phyloP scores from a whole-genome alignment of 2,329 filamentous ascomycete species.

The Alternaria burnsii region DNA sequence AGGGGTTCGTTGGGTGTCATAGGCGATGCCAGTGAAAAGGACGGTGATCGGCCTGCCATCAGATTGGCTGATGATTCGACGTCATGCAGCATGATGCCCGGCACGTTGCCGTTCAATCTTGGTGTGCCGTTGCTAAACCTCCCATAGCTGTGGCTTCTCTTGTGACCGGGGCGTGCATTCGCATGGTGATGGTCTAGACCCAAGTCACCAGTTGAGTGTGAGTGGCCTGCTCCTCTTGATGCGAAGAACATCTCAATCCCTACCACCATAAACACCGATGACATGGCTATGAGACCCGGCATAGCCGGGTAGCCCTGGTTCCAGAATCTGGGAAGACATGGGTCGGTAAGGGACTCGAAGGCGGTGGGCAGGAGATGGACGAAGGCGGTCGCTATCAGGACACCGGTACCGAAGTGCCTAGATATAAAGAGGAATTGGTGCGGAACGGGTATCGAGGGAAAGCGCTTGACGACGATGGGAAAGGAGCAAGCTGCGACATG shows the following conservation, averaged over 20 bases:
- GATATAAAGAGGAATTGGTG: slow-evolving; percentile 53
- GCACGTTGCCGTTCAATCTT: slow-evolving; percentile 33
- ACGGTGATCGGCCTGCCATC: slow-evolving; percentile 46
- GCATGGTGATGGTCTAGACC: slow-evolving; percentile 31
- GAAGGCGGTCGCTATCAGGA: slow-evolving; percentile 53
- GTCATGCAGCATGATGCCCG: slow-evolving; percentile 45
- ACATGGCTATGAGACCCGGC: slow-evolving; percentile 52
- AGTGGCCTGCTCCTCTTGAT: slow-evolving; percentile 69
- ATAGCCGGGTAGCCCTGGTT: slow-evolving; percentile 51
- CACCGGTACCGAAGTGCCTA: slow-evolving; percentile 52
- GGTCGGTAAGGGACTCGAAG: slow-evolving; percentile 51
- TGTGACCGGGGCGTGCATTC: slow-evolving; percentile 33
- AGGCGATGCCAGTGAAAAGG: slow-evolving; percentile 36
- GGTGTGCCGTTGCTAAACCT: slow-evolving; percentile 37
- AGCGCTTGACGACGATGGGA: slow-evolving; percentile 51
- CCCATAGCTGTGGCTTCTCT: slow-evolving; percentile 44
- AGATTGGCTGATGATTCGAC: slow-evolving; percentile 44
- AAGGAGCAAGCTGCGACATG: slow-evolving; percentile 49
- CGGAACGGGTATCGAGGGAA: slow-evolving; percentile 49
- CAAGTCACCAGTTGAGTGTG: slow-evolving; percentile 61
- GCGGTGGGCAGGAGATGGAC: slow-evolving; percentile 54
- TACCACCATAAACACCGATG: slow-evolving; percentile 69
- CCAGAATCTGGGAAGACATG: slow-evolving; percentile 52
- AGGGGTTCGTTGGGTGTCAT: slow-evolving; percentile 21
- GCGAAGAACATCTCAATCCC: slow-evolving; percentile 90